A percentile compares a stretch with the other conserved stretches of the same genome.
Evolutionary conservation across 768 basidiomycete genomes (phyloP).

Genomic region (Saitozyma sp.): DNA sequence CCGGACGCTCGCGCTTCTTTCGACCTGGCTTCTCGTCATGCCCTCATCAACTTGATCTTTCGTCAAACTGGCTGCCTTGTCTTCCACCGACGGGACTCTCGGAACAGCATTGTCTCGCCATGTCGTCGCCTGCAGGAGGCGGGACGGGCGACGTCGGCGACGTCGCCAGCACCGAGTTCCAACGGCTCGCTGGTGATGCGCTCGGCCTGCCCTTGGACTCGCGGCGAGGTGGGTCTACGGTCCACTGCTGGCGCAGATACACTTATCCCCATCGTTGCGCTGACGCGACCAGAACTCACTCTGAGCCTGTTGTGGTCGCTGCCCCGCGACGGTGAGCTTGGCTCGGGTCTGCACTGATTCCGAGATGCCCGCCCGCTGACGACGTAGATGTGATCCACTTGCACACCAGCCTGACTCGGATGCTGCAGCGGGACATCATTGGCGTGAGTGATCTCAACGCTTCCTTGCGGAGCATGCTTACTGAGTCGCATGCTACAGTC

Average conservation of each 20-base stretch:
- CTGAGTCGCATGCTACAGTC: slow-evolving; percentile 12
- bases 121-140: no score
- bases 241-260: not conserved
- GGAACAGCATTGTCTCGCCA: no score
- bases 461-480: not conserved
- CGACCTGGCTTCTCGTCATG: no score
- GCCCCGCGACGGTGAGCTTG: slow-evolving; percentile 35
- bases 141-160: no score
- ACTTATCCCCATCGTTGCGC: not conserved
- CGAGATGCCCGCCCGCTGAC: slow-evolving; percentile 3
- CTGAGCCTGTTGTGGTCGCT: slow-evolving; percentile 34
- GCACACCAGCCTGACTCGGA: slow-evolving; percentile 15
- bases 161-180: no score
- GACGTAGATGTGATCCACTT: slow-evolving; percentile 30
- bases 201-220: slow-evolving; percentile 16
- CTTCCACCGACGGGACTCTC: no score
- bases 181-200: not conserved
- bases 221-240: slow-evolving; percentile 11
- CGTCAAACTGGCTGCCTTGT: no score
- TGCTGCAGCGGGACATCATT: slow-evolving; percentile 44
- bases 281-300: slow-evolving; percentile 19
- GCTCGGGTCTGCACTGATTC: not conserved
- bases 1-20: no score
- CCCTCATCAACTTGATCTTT: no score
- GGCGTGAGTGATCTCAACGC: slow-evolving; percentile 19